Conservation (phyloP, 805 yeast genomes). For the Wickerhamiella domercqiae region DNA sequence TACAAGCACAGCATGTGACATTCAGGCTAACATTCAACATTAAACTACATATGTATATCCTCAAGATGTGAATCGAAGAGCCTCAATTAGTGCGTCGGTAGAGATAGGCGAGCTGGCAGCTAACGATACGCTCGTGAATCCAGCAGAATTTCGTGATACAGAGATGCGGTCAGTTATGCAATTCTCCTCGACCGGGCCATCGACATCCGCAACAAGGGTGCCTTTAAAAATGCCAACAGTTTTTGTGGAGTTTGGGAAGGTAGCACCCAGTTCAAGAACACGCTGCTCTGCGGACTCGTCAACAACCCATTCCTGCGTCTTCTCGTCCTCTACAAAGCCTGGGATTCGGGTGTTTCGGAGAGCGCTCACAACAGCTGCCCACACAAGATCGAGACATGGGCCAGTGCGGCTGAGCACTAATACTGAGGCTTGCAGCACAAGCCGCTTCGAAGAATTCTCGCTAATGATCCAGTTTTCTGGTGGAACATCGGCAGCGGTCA, state of each 20-base stretch:
- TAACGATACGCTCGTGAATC: neutral
- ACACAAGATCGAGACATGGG: slow-evolving; percentile 63
- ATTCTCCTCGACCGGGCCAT: slow-evolving; percentile 71
- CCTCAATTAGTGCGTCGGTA: neutral
- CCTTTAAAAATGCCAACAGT: slow-evolving; percentile 35
- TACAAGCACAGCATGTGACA: neutral
- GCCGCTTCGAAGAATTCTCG: slow-evolving; percentile 27
- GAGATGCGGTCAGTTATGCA: slow-evolving; percentile 40
- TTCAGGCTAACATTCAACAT: neutral
- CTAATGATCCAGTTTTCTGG: slow-evolving; percentile 20
- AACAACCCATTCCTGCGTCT: slow-evolving; percentile 30
- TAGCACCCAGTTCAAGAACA: slow-evolving; percentile 28
- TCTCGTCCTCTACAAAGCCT: slow-evolving; percentile 42
- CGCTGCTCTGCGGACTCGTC: slow-evolving; percentile 17
- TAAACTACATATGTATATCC: neutral
- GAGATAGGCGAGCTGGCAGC: neutral
- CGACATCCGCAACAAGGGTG: slow-evolving; percentile 53
- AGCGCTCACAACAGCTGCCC: slow-evolving; percentile 53
- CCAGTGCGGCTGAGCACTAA: slow-evolving; percentile 71
- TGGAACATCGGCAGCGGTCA: slow-evolving; percentile 42
- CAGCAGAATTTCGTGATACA: slow-evolving; percentile 22
- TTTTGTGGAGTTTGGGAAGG: slow-evolving; percentile 28
- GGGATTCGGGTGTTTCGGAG: slow-evolving; percentile 49
- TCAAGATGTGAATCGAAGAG: neutral
- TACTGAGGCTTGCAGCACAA: slow-evolving; percentile 54